These are phyloP conservation scores for Calonectria crousiana DNA, from an alignment of 2,329 filamentous ascomycete species.

Conservation along the genomic window DNA sequence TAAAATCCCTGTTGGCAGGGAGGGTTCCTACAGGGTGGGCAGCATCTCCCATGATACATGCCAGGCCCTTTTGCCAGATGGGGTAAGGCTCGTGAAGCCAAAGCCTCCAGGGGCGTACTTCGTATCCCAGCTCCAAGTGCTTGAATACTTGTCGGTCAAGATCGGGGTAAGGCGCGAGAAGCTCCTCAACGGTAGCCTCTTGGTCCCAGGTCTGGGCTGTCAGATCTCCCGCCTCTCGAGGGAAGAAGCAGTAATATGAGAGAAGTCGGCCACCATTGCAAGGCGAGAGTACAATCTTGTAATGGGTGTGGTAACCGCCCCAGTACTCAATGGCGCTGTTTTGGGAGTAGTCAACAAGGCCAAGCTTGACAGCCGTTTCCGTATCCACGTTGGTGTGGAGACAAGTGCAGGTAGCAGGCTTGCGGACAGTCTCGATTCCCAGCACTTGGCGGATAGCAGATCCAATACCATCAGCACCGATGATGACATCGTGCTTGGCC, in stretches of 20 bases:
- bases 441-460: slow-evolving; percentile 71
- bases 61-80: slow-evolving; percentile 26
- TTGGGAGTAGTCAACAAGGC: slow-evolving; percentile 72
- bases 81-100: slow-evolving; percentile 53
- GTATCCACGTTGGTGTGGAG: slow-evolving; percentile 74
- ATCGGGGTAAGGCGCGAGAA: slow-evolving; percentile 68
- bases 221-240: slow-evolving; percentile 68
- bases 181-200: slow-evolving; percentile 62
- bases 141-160: slow-evolving; percentile 67
- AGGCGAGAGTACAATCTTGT: slow-evolving; percentile 74
- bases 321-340: slow-evolving; percentile 72
- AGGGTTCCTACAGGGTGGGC: slow-evolving; percentile 49
- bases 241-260: slow-evolving; percentile 76
- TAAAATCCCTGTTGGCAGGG: background rate
- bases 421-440: slow-evolving; percentile 70
- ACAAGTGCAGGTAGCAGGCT: slow-evolving; percentile 70
- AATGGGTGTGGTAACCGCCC: slow-evolving; percentile 66
- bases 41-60: slow-evolving; percentile 27
- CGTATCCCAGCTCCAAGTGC: slow-evolving; percentile 67
- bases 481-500: slow-evolving; percentile 67
- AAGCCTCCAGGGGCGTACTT: slow-evolving; percentile 72
- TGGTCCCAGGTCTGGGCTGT: slow-evolving; percentile 66
- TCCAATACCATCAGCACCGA: slow-evolving; percentile 77
- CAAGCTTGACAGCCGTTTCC: slow-evolving; percentile 67
- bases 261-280: slow-evolving; percentile 70